These are phyloP conservation scores for Takakia lepidozioides DNA, from an alignment of 225 moss, liverwort and hornwort genomes.

Conservation along the genomic window DNA sequence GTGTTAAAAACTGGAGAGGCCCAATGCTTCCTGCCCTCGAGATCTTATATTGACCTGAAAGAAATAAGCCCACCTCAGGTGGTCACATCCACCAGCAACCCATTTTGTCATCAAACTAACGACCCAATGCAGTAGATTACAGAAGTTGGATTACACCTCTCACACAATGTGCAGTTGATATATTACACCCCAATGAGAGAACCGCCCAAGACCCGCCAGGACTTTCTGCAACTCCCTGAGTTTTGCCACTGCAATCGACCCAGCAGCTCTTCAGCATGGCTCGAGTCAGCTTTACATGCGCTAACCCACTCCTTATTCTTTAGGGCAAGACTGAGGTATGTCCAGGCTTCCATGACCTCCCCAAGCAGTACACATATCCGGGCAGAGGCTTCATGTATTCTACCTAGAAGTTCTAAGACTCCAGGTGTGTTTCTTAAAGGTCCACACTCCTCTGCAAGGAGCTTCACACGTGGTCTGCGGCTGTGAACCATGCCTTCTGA, in stretches of 20 bases:
- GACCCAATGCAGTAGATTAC: no score
- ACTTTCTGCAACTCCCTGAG: constrained; percentile 6
- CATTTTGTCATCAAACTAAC: no score
- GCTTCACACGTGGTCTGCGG: neutral
- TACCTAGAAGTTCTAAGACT: constrained; percentile 3
- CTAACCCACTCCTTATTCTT: constrained; percentile 10
- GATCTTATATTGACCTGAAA: no score
- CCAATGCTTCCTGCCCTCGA: no score
- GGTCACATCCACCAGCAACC: no score
- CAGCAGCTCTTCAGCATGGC: constrained; percentile 4
- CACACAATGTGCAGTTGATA: no score
- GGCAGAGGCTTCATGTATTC: constrained; percentile 5
- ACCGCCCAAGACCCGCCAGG: constrained; percentile 1
- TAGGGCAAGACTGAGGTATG: constrained; percentile 4
- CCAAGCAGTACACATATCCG: constrained; percentile 6
- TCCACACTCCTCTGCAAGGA: constrained; percentile 1
- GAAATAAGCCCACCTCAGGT: no score
- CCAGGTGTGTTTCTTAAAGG: neutral
- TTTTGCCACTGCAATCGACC: constrained; percentile 5
- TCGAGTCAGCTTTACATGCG: constrained; percentile 1
- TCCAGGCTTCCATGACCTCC: constrained; percentile 3
- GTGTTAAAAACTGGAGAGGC: no score
- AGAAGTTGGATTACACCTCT: no score
- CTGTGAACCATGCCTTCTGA: neutral
- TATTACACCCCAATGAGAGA: constrained; percentile 1